These are phyloP conservation scores for Tulasnella sp. DNA, from an alignment of 768 basidiomycete genomes.

Conservation along the genomic window DNA sequence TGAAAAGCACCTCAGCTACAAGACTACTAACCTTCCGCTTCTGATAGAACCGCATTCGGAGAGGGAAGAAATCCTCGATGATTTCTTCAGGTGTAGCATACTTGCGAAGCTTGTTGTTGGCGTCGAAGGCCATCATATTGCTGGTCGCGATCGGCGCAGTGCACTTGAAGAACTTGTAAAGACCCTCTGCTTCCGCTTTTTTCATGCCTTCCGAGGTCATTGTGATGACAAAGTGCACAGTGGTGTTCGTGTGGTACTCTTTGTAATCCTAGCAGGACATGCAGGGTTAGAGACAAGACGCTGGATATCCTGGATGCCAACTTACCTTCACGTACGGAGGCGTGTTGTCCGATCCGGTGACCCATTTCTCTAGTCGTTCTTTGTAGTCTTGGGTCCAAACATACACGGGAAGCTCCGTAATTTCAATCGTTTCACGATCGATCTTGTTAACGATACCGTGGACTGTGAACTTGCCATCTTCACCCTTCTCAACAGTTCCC, in stretches of 20 bases:
- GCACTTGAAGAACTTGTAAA: conserved; percentile 86
- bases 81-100: conserved; percentile 85
- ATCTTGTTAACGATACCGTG: conserved; percentile 60
- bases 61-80: conserved; percentile 82
- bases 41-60: conserved; percentile 82
- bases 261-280: conserved; percentile 66
- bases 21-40: conserved; percentile 69
- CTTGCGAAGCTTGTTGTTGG: conserved; percentile 90
- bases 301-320: not conserved
- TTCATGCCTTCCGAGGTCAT: conserved; percentile 71
- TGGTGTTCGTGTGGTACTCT: conserved; percentile 87
- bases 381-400: conserved; percentile 93
- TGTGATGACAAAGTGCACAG: conserved; percentile 76
- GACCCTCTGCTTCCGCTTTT: conserved; percentile 79
- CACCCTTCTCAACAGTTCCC: conserved; percentile 67
- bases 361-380: conserved; percentile 79
- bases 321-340: conserved; percentile 67
- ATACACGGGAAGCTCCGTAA: conserved; percentile 90
- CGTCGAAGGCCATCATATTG: conserved; percentile 99
- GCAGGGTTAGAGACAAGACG: not conserved
- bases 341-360: conserved; percentile 57
- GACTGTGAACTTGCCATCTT: conserved; percentile 69
- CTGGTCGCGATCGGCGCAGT: conserved; percentile 69
- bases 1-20: not conserved
- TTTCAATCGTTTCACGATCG: conserved; percentile 81